Percentiles rank a stretch among this genome's conserved stretches.
Evolutionary conservation across 1,284 basidiomycete species (phyloP).

Genomic region (Fomitopsis palustris): DNA sequence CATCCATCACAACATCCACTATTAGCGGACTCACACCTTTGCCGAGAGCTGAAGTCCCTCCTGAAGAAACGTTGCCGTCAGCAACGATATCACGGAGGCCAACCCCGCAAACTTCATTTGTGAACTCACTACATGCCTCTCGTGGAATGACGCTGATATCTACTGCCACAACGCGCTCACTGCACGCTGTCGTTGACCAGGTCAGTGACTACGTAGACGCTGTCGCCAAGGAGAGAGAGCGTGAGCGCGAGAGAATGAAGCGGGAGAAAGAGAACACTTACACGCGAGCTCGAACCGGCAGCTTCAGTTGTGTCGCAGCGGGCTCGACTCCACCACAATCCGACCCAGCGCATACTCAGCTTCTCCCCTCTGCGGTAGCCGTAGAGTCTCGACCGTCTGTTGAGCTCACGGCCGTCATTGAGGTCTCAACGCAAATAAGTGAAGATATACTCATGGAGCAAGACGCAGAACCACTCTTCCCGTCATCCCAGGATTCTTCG

Average conservation of each 20-base stretch:
- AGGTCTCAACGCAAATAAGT: background rate
- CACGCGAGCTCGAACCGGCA: conserved; percentile 3
- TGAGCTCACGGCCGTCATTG: background rate
- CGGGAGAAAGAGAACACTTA: conserved; percentile 42
- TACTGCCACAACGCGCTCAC: conserved; percentile 27
- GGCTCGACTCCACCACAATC: background rate
- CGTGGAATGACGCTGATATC: conserved; percentile 28
- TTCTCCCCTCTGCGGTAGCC: background rate
- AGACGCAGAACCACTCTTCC: conserved; percentile 4
- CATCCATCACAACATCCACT: conserved; percentile 15
- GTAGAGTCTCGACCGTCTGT: background rate
- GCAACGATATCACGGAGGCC: conserved; percentile 18
- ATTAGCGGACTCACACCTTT: conserved; percentile 16
- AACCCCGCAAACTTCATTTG: conserved; percentile 25
- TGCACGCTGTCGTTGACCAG: conserved; percentile 49
- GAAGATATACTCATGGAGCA: conserved; percentile 3
- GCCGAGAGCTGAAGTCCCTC: background rate
- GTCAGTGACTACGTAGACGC: conserved; percentile 67
- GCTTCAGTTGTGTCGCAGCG: background rate
- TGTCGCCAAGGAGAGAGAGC: conserved; percentile 66
- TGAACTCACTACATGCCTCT: conserved; percentile 33
- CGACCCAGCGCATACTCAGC: background rate
- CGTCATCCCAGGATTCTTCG: conserved; percentile 17
- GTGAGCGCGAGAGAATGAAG: conserved; percentile 66
- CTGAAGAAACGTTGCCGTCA: conserved; percentile 12